phyloP scores from a whole-genome alignment of 83 land plant species.

The Picea abies region DNA sequence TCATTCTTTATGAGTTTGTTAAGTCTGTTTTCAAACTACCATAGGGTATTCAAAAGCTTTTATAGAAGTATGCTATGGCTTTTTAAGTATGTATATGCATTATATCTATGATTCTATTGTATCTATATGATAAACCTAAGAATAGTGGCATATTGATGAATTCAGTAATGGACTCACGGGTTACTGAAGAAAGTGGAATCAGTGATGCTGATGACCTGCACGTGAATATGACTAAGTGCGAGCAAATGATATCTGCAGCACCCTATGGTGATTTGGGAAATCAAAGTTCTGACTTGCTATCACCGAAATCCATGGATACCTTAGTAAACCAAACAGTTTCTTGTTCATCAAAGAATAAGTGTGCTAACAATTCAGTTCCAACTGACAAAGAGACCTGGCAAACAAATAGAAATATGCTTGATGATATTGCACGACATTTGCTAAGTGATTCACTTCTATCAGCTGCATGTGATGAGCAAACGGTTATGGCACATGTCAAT shows the following conservation, averaged over 20 bases:
- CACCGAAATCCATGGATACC: constrained; percentile 1
- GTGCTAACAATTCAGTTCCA: background rate
- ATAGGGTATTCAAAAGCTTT: background rate
- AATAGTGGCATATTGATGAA: background rate
- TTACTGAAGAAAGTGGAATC: constrained; percentile 25
- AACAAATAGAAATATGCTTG: constrained; percentile 31
- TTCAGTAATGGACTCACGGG: constrained; percentile 36
- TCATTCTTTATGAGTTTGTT: background rate
- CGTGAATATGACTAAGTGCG: constrained; percentile 8
- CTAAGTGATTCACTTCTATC: constrained; percentile 50
- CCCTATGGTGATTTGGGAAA: background rate
- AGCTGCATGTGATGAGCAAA: constrained; percentile 50
- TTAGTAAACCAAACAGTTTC: constrained; percentile 9
- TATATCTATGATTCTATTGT: background rate
- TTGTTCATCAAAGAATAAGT: constrained; percentile 19
- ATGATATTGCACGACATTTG: constrained; percentile 60
- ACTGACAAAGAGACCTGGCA: background rate
- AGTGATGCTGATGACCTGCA: constrained; percentile 37
- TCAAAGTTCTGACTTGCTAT: background rate
- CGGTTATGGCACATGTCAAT: constrained; percentile 52
- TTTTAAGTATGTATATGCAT: background rate
- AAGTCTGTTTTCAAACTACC: background rate
- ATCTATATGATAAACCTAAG: background rate
- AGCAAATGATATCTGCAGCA: background rate
- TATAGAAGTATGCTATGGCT: background rate